Conservation (phyloP, 2,329 filamentous ascomycete species). For the Fusarium sp. region DNA sequence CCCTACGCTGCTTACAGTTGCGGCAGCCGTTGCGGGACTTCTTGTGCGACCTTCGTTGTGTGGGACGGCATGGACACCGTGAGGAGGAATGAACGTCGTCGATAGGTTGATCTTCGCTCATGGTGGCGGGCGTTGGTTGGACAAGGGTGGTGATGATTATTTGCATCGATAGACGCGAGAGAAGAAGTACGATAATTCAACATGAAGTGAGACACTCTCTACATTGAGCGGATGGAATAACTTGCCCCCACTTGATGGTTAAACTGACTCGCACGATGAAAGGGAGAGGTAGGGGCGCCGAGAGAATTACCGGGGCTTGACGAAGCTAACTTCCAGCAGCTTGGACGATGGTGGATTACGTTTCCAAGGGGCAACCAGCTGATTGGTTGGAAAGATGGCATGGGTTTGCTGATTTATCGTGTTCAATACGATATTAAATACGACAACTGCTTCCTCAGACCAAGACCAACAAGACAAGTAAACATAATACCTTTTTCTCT, state of each 20-base stretch:
- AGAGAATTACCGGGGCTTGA: not conserved
- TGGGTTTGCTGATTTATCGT: not conserved
- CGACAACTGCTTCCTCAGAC: not conserved
- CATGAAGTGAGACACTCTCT: not conserved
- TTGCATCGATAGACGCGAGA: not conserved
- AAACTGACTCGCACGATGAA: not conserved
- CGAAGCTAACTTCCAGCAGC: not conserved
- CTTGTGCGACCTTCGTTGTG: constrained; percentile 4
- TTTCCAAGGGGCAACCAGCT: not conserved
- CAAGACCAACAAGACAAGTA: not conserved
- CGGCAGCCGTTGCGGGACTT: constrained; percentile 16
- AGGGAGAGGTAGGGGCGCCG: not conserved
- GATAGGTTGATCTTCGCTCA: not conserved
- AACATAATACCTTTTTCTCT: not conserved
- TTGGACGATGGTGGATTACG: not conserved
- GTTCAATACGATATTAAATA: not conserved
- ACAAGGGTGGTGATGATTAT: not conserved
- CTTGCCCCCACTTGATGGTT: not conserved
- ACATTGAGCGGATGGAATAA: not conserved
- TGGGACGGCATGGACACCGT: constrained; percentile 10
- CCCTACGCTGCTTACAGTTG: constrained; percentile 8
- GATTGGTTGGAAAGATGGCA: not conserved
- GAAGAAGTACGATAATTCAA: not conserved
- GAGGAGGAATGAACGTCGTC: constrained; percentile 4
- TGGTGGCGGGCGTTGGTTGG: not conserved